Evolutionary conservation across 2,329 filamentous ascomycete species (phyloP).

Genomic region (Ceratocystis alfenasii): DNA sequence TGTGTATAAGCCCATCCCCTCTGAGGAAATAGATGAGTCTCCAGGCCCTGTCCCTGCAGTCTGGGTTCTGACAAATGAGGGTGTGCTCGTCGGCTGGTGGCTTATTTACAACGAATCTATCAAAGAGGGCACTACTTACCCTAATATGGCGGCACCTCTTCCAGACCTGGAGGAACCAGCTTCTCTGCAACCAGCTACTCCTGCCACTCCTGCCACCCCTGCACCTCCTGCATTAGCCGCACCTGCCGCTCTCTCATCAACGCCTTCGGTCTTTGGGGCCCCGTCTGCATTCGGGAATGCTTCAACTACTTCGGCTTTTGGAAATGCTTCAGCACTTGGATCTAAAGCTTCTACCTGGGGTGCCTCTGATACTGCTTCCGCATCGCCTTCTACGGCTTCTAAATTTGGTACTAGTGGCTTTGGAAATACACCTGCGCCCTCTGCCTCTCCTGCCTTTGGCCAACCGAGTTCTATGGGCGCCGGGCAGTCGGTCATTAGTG

Average conservation of each 20-base stretch:
- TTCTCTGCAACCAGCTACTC: constrained; percentile 27
- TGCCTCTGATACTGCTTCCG: constrained; percentile 29
- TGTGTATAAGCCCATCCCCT: constrained; percentile 63
- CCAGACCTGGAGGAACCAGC: constrained; percentile 27
- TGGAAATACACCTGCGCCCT: constrained; percentile 29
- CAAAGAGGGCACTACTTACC: constrained; percentile 58
- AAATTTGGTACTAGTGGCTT: constrained; percentile 39
- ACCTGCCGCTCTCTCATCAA: constrained; percentile 28
- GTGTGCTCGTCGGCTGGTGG: constrained; percentile 79
- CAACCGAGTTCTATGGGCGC: constrained; percentile 35
- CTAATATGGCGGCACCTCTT: constrained; percentile 47
- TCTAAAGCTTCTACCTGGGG: constrained; percentile 34
- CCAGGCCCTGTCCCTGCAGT: constrained; percentile 70
- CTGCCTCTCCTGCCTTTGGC: constrained; percentile 38
- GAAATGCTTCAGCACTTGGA: constrained; percentile 20
- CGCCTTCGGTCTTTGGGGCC: constrained; percentile 29
- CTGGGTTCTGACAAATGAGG: constrained; percentile 79
- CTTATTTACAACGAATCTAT: constrained; percentile 82
- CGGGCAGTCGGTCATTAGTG: neutral
- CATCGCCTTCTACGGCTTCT: constrained; percentile 29
- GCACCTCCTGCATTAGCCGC: constrained; percentile 26
- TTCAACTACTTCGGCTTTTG: constrained; percentile 24
- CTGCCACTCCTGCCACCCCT: constrained; percentile 22
- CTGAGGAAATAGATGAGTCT: constrained; percentile 65
- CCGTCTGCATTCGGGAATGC: constrained; percentile 24